Conservation (phyloP, 768 basidiomycete genomes). For the Gymnopilus junonius region DNA sequence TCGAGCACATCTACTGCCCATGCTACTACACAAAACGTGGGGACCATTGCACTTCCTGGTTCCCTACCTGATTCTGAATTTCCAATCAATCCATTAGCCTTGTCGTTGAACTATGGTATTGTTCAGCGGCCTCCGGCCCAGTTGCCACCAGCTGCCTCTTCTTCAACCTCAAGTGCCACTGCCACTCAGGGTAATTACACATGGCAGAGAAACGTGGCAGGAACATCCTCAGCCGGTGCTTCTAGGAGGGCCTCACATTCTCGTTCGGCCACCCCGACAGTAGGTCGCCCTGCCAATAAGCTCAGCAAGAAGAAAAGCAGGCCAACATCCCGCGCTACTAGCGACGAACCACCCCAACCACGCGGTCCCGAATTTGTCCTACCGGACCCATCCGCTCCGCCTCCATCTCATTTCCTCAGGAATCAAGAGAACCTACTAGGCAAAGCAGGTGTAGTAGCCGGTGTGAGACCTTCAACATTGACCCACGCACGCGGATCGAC, state of each 20-base stretch:
- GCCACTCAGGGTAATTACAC: background rate
- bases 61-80: constrained; percentile 89
- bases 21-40: constrained; percentile 80
- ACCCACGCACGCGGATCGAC: constrained; percentile 54
- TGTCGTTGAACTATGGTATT: constrained; percentile 50
- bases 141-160: background rate
- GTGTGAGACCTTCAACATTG: constrained; percentile 62
- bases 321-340: constrained; percentile 11
- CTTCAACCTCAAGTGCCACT: background rate
- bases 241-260: background rate
- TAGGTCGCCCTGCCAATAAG: background rate
- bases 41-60: constrained; percentile 98
- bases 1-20: constrained; percentile 23
- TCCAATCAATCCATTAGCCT: constrained; percentile 79
- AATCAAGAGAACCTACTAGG: constrained; percentile 76
- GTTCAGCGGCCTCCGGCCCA: constrained; percentile 45
- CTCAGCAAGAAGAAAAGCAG: constrained; percentile 38
- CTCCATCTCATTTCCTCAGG: constrained; percentile 72
- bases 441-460: constrained; percentile 70
- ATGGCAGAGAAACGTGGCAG: background rate
- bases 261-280: background rate
- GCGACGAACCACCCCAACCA: constrained; percentile 45
- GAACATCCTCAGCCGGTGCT: background rate
- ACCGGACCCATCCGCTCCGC: constrained; percentile 63
- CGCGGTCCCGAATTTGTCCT: constrained; percentile 60